These are phyloP conservation scores for Coccinonectria pachysandricola DNA, from an alignment of 2,329 filamentous ascomycete species.

Conservation along the genomic window DNA sequence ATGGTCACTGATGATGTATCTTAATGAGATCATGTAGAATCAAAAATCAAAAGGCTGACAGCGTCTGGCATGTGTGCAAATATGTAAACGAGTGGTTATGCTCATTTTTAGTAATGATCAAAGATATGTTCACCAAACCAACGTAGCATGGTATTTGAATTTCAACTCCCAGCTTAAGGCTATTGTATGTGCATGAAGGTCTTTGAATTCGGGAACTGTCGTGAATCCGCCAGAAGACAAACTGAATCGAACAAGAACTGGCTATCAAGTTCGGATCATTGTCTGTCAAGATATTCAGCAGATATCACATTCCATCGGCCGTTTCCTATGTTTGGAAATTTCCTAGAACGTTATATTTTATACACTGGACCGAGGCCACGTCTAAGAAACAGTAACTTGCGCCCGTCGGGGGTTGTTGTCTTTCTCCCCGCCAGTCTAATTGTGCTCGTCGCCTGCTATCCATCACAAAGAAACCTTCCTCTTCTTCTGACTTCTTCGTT, in stretches of 20 bases:
- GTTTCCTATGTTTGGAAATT: conserved; percentile 5
- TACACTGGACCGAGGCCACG: conserved; percentile 26
- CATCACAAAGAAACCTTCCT: conserved; percentile 12
- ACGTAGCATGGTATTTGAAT: too few relatives aligned
- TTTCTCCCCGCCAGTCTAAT: conserved; percentile 1
- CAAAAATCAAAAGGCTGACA: conserved; percentile 18
- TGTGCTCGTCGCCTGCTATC: conserved; percentile 7
- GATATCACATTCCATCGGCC: neutral
- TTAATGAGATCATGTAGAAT: conserved; percentile 17
- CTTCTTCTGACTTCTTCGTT: conserved; percentile 7
- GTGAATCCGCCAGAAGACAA: too few relatives aligned
- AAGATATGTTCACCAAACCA: too few relatives aligned
- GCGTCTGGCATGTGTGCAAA: conserved; percentile 11
- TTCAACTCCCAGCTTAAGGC: too few relatives aligned
- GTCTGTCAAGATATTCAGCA: neutral
- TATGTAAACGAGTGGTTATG: too few relatives aligned
- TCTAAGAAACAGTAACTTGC: conserved; percentile 25
- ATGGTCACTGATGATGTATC: conserved; percentile 55
- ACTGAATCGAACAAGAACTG: too few relatives aligned
- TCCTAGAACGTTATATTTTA: conserved; percentile 27
- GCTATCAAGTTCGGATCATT: neutral
- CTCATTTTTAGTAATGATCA: too few relatives aligned
- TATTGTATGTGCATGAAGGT: too few relatives aligned
- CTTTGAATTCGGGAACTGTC: too few relatives aligned
- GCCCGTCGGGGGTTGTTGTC: conserved; percentile 13